A percentile compares a stretch with the other conserved stretches of the same genome.
Conservation (phyloP, 306 rosid species). For the Lablab purpureus region DNA sequence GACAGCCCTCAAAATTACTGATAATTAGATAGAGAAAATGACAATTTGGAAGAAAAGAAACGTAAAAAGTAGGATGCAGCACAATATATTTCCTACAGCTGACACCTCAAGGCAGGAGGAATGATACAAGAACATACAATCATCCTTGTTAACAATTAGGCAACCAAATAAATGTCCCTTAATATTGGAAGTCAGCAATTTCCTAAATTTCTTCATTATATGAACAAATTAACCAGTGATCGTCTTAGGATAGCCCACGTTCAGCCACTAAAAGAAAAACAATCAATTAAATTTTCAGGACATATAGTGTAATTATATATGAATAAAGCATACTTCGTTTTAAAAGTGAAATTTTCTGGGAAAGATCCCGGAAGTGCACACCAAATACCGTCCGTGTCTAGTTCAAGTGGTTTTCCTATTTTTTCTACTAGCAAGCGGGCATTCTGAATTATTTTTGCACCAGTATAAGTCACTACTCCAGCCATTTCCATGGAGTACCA, state of each 20-base stretch:
- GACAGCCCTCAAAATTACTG: slow-evolving; percentile 18
- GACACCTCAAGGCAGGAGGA: slow-evolving; percentile 24
- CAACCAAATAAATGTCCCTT: slow-evolving; percentile 33
- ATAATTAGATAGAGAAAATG: slow-evolving; percentile 27
- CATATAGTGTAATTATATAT: background rate
- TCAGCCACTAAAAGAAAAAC: slow-evolving; percentile 27
- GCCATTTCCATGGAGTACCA: slow-evolving; percentile 99
- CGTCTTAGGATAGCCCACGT: background rate
- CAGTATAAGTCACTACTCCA: slow-evolving; percentile 99
- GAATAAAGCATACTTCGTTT: slow-evolving; percentile 71
- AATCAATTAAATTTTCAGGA: slow-evolving; percentile 16
- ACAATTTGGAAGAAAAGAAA: background rate
- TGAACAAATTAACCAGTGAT: slow-evolving; percentile 18
- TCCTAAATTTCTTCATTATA: slow-evolving; percentile 13
- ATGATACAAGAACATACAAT: slow-evolving; percentile 31
- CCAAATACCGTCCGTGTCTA: slow-evolving; percentile 99
- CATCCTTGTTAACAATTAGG: slow-evolving; percentile 30
- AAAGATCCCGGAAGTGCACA: slow-evolving; percentile 98
- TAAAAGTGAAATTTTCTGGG: slow-evolving; percentile 94
- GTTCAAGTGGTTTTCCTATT: slow-evolving; percentile 97
- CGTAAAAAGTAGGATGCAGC: slow-evolving; percentile 32
- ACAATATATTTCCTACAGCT: slow-evolving; percentile 7
- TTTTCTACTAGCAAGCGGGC: slow-evolving; percentile 92
- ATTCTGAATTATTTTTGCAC: slow-evolving; percentile 98
- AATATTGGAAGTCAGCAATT: slow-evolving; percentile 6